Percentiles rank a stretch among this genome's conserved stretches.
Conservation (phyloP, 148 eudicot genomes). For the Simmondsia chinensis region DNA sequence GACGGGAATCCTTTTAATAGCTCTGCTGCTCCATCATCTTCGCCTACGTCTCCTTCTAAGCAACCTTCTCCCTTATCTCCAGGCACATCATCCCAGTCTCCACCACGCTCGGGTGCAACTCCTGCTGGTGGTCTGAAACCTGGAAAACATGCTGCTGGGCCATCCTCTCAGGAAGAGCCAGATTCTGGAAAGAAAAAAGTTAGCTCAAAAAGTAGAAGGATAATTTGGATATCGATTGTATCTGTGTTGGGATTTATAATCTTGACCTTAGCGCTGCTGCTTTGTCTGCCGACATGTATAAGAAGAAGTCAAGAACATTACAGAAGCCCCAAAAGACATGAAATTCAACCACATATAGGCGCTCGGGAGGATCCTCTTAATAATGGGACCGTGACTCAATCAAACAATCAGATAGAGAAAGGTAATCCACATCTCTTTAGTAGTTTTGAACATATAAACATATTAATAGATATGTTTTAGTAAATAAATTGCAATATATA, state of each 20-base stretch:
- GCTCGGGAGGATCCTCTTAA: conserved; percentile 35
- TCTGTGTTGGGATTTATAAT: conserved; percentile 47
- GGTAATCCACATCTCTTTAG: conserved; percentile 23
- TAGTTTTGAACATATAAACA: too few species aligned
- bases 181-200: conserved; percentile 31
- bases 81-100: conserved; percentile 12
- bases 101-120: conserved; percentile 21
- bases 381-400: conserved; percentile 23
- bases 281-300: conserved; percentile 55
- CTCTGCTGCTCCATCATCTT: conserved; percentile 48
- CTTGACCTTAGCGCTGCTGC: conserved; percentile 42
- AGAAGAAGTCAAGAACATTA: conserved; percentile 33
- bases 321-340: conserved; percentile 45
- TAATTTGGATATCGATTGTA: conserved; percentile 61
- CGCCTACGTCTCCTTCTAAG: conserved; percentile 23
- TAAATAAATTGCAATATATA: not conserved
- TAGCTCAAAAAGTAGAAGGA: conserved; percentile 35
- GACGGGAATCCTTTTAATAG: conserved; percentile 74
- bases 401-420: conserved; percentile 42
- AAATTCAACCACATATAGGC: conserved; percentile 57
- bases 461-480: not conserved
- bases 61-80: conserved; percentile 21
- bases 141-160: conserved; percentile 41
- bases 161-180: conserved; percentile 40
- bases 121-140: conserved; percentile 25